A percentile compares a stretch with the other conserved stretches of the same genome.
Evolutionary conservation across 139 green algal genomes (phyloP).

Genomic region (Chlamydomonas schloesseri): DNA sequence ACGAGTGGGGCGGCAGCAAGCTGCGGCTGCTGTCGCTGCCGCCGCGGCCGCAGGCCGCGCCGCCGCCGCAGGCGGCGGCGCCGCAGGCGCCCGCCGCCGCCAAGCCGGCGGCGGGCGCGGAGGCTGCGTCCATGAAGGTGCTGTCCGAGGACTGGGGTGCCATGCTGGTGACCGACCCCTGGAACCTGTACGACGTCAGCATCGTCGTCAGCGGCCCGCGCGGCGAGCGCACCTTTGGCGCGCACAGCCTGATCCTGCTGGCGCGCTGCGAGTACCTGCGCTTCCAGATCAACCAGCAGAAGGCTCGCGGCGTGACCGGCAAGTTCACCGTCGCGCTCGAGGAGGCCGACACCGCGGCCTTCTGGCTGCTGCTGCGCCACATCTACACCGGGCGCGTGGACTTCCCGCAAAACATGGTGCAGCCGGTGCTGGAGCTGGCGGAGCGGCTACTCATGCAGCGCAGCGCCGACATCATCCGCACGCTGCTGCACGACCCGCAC

Average conservation of each 20-base stretch:
- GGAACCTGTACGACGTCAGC: neutral
- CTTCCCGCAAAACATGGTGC: neutral
- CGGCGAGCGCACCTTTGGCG: neutral
- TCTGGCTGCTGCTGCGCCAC: neutral
- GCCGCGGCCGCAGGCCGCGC: neutral
- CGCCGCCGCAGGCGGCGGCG: neutral
- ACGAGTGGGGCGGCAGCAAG: constrained; percentile 16
- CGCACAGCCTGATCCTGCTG: constrained; percentile 9
- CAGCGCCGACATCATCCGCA: neutral
- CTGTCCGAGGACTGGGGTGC: constrained; percentile 1
- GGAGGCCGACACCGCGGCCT: neutral
- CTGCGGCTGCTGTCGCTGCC: neutral
- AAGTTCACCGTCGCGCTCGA: too few relatives aligned
- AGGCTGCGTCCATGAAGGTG: neutral
- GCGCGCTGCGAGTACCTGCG: constrained; percentile 5
- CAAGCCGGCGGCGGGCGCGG: neutral
- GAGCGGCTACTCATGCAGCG: neutral
- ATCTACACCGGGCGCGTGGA: constrained; percentile 24
- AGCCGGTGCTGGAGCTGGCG: constrained; percentile 12
- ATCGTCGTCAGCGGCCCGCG: neutral
- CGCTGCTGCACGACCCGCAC: neutral
- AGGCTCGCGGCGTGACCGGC: neutral
- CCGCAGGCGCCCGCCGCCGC: neutral
- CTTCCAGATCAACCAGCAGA: neutral
- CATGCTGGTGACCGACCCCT: constrained; percentile 3